phyloP scores from a whole-genome alignment of 805 yeast species.

The Saturnispora besseyi region DNA sequence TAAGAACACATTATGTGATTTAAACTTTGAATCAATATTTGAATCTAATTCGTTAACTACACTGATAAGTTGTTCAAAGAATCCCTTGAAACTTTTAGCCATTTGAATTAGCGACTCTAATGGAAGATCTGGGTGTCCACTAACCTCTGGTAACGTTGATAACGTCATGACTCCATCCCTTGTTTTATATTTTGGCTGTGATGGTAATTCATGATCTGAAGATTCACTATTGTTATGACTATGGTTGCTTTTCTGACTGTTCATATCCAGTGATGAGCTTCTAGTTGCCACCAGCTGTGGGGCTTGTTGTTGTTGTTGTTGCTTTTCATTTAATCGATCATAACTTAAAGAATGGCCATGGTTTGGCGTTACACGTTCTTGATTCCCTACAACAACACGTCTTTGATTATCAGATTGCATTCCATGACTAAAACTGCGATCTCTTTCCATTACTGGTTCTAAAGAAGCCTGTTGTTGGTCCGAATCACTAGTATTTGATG shows the following conservation, averaged over 20 bases:
- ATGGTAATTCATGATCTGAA: constrained; percentile 8
- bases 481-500: constrained; percentile 1
- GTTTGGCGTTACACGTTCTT: not conserved
- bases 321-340: constrained; percentile 1
- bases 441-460: not conserved
- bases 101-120: constrained; percentile 13
- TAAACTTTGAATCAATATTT: constrained; percentile 9
- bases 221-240: constrained; percentile 16
- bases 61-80: constrained; percentile 17
- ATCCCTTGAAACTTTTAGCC: constrained; percentile 18
- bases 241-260: constrained; percentile 17
- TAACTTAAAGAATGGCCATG: constrained; percentile 5
- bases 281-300: not conserved
- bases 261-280: constrained; percentile 10
- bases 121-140: constrained; percentile 3
- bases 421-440: constrained; percentile 1
- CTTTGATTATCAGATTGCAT: not conserved
- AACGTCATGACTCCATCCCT: constrained; percentile 8
- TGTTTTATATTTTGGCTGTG: constrained; percentile 3
- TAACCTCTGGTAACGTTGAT: constrained; percentile 8
- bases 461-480: constrained; percentile 2
- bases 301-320: constrained; percentile 4
- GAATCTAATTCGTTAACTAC: constrained; percentile 14
- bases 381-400: constrained; percentile 1
- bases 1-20: constrained; percentile 14